phyloP scores from a whole-genome alignment of 208 protist species.

The Naegleria fowleri region DNA sequence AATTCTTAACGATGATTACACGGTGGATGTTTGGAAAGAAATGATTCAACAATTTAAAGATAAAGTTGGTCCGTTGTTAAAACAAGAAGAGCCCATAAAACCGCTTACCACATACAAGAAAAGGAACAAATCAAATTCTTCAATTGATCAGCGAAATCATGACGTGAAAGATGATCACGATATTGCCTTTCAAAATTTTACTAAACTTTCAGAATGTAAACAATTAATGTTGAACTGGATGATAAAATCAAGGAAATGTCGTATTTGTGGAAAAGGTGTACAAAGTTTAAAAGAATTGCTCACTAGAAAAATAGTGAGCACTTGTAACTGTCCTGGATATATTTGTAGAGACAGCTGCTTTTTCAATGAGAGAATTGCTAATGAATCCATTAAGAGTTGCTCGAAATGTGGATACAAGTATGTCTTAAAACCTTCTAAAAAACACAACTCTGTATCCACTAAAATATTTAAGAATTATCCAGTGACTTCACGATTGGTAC shows the following conservation, averaged over 20 bases:
- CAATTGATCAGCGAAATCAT: too few species aligned
- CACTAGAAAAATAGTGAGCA: neutral
- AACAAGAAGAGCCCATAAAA: too few species aligned
- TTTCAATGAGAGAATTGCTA: neutral
- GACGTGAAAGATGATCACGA: too few species aligned
- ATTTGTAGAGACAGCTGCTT: neutral
- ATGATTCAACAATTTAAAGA: neutral
- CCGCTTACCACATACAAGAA: too few species aligned
- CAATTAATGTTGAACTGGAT: neutral
- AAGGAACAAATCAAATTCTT: too few species aligned
- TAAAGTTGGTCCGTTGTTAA: neutral
- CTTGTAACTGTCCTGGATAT: neutral
- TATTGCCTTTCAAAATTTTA: too few species aligned
- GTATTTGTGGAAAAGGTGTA: neutral
- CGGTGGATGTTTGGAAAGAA: neutral
- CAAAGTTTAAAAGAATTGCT: neutral
- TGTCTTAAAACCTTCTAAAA: neutral
- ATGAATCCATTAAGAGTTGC: neutral
- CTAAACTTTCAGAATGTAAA: neutral
- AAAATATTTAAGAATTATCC: neutral
- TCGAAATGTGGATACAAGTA: neutral
- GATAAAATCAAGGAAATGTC: neutral
- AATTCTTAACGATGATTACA: neutral
- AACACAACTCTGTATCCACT: neutral
- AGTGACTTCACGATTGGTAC: neutral